A percentile compares a stretch with the other conserved stretches of the same genome.
phyloP scores from a whole-genome alignment of 2,329 filamentous ascomycete species.

The Exophiala calicioides region DNA sequence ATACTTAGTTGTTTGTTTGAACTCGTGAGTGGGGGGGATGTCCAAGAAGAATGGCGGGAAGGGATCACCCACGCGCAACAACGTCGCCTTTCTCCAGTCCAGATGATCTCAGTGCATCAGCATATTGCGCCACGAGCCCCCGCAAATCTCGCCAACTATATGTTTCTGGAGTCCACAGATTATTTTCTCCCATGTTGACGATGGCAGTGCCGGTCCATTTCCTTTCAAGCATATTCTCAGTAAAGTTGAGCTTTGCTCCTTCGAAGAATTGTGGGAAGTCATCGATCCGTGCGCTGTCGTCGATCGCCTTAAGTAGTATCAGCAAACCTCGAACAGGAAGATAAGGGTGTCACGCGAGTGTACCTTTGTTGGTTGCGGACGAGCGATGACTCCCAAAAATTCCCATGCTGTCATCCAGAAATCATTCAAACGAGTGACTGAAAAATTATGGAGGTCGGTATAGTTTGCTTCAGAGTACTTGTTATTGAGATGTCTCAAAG shows the following conservation, averaged over 20 bases:
- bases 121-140: constrained; percentile 39
- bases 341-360: not conserved
- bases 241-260: constrained; percentile 39
- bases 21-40: not conserved
- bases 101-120: constrained; percentile 39
- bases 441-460: constrained; percentile 43
- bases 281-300: constrained; percentile 39
- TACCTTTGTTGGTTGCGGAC: constrained; percentile 30
- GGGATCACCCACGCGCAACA: constrained; percentile 24
- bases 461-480: constrained; percentile 19
- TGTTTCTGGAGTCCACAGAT: constrained; percentile 29
- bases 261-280: constrained; percentile 42
- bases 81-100: constrained; percentile 42
- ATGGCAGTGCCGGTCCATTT: not conserved
- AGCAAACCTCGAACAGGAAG: too few relatives aligned
- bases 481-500: not conserved
- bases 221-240: constrained; percentile 27
- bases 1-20: not conserved
- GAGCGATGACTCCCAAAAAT: constrained; percentile 38
- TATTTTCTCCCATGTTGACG: constrained; percentile 34
- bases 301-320: constrained; percentile 36
- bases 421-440: constrained; percentile 39
- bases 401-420: constrained; percentile 45
- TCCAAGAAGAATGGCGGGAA: not conserved
- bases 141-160: constrained; percentile 42